Evolutionary conservation across 1,284 basidiomycete species (phyloP).

Genomic region (Austroboletus novae-zelandiae): DNA sequence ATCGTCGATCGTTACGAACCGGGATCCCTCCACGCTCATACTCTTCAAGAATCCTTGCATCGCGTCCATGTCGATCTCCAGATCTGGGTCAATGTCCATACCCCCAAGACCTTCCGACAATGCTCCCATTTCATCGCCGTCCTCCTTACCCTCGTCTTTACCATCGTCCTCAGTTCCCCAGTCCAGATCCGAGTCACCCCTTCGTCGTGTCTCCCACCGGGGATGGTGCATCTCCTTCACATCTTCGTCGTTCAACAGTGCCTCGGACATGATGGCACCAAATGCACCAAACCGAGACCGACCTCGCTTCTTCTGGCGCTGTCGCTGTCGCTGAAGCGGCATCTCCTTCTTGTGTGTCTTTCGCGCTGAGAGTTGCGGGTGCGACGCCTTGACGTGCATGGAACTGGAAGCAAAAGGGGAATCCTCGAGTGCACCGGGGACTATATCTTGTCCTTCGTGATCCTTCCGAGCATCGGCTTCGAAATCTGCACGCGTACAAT

Average conservation of each 20-base stretch:
- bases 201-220: conserved; percentile 48
- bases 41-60: conserved; percentile 57
- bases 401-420: neutral
- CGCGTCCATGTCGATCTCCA: conserved; percentile 44
- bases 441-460: neutral
- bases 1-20: conserved; percentile 64
- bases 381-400: no score
- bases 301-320: conserved; percentile 14
- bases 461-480: neutral
- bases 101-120: conserved; percentile 39
- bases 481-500: no score
- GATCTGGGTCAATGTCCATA: conserved; percentile 62
- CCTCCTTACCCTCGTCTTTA: conserved; percentile 24
- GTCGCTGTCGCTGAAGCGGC: conserved; percentile 27
- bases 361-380: conserved; percentile 1
- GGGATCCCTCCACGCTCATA: conserved; percentile 46
- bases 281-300: conserved; percentile 44
- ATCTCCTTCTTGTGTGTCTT: conserved; percentile 27
- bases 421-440: no score
- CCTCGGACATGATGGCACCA: conserved; percentile 59
- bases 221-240: conserved; percentile 35
- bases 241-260: conserved; percentile 40
- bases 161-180: conserved; percentile 57
- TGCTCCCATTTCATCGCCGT: conserved; percentile 32
- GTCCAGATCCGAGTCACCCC: conserved; percentile 68